These are phyloP conservation scores for Stenogyne calaminthoides DNA, from an alignment of 305 asterid species.

Conservation along the genomic window DNA sequence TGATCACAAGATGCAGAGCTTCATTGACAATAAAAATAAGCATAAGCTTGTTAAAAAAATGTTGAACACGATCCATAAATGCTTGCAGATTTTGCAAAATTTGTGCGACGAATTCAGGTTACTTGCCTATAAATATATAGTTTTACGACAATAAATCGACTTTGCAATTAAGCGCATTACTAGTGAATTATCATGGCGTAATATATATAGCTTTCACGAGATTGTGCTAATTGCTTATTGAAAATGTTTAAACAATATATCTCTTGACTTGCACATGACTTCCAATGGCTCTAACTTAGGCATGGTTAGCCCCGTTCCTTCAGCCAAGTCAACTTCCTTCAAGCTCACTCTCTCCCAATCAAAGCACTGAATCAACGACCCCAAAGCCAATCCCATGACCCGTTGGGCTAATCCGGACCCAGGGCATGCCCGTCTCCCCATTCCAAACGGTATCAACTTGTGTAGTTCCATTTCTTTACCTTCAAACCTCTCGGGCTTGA, in stretches of 20 bases:
- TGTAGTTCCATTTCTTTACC: conserved; percentile 30
- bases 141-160: not conserved
- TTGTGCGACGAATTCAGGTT: too few relatives aligned
- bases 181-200: not conserved
- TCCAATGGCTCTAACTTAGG: conserved; percentile 43
- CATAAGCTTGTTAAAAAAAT: too few relatives aligned
- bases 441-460: conserved; percentile 43
- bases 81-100: too few relatives aligned
- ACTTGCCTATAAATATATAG: too few relatives aligned
- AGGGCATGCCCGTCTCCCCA: conserved; percentile 48
- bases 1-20: too few relatives aligned
- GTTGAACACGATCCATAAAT: too few relatives aligned
- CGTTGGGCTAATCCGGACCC: conserved; percentile 34
- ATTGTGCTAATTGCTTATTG: conserved; percentile 2
- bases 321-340: conserved; percentile 40
- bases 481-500: conserved; percentile 48
- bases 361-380: conserved; percentile 49
- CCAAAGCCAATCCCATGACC: conserved; percentile 38
- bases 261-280: conserved; percentile 40
- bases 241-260: conserved; percentile 25
- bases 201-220: not conserved
- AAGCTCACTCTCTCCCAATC: conserved; percentile 37
- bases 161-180: not conserved
- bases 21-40: too few relatives aligned
- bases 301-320: conserved; percentile 46